A percentile compares a stretch with the other conserved stretches of the same genome.
phyloP scores from a whole-genome alignment of 2,329 filamentous ascomycete genomes.

The Lasiodiplodia gonubiensis region DNA sequence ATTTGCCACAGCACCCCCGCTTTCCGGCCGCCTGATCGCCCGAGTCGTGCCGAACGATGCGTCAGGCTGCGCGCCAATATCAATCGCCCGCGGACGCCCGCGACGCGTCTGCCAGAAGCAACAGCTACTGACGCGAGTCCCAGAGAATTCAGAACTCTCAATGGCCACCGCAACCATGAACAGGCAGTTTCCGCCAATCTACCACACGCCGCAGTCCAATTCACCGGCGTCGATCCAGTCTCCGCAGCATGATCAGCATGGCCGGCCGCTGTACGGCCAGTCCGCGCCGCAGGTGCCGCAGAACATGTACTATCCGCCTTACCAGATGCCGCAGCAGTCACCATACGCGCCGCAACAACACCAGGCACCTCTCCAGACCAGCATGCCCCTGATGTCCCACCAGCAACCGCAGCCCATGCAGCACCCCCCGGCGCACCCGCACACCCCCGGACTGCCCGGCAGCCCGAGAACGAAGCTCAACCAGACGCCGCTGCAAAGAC shows the following conservation, averaged over 20 bases:
- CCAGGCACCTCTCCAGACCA: constrained; percentile 50
- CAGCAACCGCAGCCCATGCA: constrained; percentile 52
- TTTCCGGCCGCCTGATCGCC: not conserved
- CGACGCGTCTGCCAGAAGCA: not conserved
- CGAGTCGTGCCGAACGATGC: not conserved
- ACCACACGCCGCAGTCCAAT: constrained; percentile 94
- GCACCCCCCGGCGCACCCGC: constrained; percentile 49
- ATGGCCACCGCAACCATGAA: constrained; percentile 73
- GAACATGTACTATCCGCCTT: constrained; percentile 82
- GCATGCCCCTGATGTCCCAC: constrained; percentile 61
- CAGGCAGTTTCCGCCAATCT: constrained; percentile 83
- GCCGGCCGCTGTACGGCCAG: constrained; percentile 80
- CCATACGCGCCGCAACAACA: constrained; percentile 64
- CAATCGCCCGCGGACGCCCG: not conserved
- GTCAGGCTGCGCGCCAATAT: constrained; percentile 14
- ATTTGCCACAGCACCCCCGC: constrained; percentile 1
- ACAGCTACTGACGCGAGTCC: constrained; percentile 57
- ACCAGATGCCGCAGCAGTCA: constrained; percentile 61
- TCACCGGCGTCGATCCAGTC: constrained; percentile 93
- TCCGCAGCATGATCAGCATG: constrained; percentile 87
- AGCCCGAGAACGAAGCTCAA: constrained; percentile 61
- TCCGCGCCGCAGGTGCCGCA: constrained; percentile 79
- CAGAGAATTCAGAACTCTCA: constrained; percentile 71
- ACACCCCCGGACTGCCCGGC: constrained; percentile 66
- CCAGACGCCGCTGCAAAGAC: constrained; percentile 61